Percentiles rank a stretch among this genome's conserved stretches.
These are phyloP conservation scores for Pseudocercospora fuligena DNA, from an alignment of 2,329 filamentous ascomycete genomes.

Conservation along the genomic window DNA sequence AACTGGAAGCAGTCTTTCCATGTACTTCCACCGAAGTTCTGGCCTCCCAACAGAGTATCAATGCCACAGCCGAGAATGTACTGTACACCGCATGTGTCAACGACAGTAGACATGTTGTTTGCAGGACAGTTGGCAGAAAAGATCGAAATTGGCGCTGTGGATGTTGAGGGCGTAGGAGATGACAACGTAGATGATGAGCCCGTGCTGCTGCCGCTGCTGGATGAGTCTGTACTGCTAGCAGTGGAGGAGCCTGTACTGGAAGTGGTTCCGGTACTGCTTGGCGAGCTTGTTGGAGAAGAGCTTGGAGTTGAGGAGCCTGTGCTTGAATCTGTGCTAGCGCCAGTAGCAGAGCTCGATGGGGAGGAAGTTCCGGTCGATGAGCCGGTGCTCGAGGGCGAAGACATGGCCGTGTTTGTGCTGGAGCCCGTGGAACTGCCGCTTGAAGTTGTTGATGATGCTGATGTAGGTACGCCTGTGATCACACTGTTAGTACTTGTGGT, in stretches of 20 bases:
- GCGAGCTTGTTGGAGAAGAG: neutral
- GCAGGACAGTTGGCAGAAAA: slow-evolving; percentile 4
- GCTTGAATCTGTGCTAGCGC: neutral
- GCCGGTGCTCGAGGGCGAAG: neutral
- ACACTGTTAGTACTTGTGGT: slow-evolving; percentile 4
- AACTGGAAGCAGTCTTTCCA: slow-evolving; percentile 7
- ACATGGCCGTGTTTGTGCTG: slow-evolving; percentile 3
- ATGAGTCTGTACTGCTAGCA: neutral
- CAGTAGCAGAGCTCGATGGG: neutral
- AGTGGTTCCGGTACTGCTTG: neutral
- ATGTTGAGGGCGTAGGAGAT: neutral
- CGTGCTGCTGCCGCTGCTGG: neutral
- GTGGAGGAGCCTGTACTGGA: neutral
- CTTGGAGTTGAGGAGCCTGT: neutral
- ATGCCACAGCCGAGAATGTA: slow-evolving; percentile 7
- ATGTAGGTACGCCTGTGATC: neutral
- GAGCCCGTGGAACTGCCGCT: slow-evolving; percentile 2
- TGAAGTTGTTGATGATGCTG: neutral
- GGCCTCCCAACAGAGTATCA: neutral
- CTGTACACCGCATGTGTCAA: slow-evolving; percentile 7
- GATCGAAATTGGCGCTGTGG: neutral
- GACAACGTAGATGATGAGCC: neutral
- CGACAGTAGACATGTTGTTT: slow-evolving; percentile 6
- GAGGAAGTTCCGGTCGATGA: neutral
- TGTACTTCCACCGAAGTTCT: neutral